Percentiles rank a stretch among this genome's conserved stretches.
Conservation (phyloP, 352 stramenopile genomes). For the Elongisporangium anandrum region DNA sequence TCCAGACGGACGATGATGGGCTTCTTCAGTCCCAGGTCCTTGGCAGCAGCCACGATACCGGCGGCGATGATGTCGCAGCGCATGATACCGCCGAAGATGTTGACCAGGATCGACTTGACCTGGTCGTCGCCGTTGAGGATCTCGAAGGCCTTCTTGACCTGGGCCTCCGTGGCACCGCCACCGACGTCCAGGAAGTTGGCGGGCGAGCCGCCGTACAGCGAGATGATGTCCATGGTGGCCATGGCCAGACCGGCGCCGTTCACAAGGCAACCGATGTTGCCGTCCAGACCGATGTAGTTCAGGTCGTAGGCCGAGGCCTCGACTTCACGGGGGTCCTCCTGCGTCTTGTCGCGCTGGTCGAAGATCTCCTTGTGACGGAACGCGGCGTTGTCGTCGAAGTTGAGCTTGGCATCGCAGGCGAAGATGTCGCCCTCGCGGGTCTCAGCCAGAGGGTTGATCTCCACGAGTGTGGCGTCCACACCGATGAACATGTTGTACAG, state of each 20-base stretch:
- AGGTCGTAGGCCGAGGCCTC: slow-evolving; percentile 93
- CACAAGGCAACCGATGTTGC: slow-evolving; percentile 99
- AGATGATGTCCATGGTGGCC: slow-evolving; percentile 99
- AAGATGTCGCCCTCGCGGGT: slow-evolving; percentile 94
- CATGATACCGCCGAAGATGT: slow-evolving; percentile 99
- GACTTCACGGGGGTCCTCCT: slow-evolving; percentile 96
- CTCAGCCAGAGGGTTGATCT: slow-evolving; percentile 99
- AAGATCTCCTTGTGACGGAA: slow-evolving; percentile 97
- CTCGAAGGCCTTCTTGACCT: slow-evolving; percentile 89
- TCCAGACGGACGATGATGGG: slow-evolving; percentile 98
- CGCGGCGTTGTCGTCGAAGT: slow-evolving; percentile 98
- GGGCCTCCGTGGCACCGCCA: slow-evolving; percentile 90
- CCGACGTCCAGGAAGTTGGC: slow-evolving; percentile 99
- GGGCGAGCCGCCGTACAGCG: slow-evolving; percentile 94
- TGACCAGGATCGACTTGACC: slow-evolving; percentile 98
- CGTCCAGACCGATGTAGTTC: slow-evolving; percentile 99
- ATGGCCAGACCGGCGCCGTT: slow-evolving; percentile 99
- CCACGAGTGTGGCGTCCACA: slow-evolving; percentile 95
- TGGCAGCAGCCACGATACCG: slow-evolving; percentile 95
- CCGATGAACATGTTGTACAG: slow-evolving; percentile 97
- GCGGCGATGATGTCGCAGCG: slow-evolving; percentile 95
- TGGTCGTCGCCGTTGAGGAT: slow-evolving; percentile 89
- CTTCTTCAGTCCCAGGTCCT: slow-evolving; percentile 96
- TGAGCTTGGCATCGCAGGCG: slow-evolving; percentile 97
- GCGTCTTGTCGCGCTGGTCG: slow-evolving; percentile 81